A percentile compares a stretch with the other conserved stretches of the same genome.
Conservation (phyloP, 441 rosid genomes). For the Erodium chrysanthum region DNA sequence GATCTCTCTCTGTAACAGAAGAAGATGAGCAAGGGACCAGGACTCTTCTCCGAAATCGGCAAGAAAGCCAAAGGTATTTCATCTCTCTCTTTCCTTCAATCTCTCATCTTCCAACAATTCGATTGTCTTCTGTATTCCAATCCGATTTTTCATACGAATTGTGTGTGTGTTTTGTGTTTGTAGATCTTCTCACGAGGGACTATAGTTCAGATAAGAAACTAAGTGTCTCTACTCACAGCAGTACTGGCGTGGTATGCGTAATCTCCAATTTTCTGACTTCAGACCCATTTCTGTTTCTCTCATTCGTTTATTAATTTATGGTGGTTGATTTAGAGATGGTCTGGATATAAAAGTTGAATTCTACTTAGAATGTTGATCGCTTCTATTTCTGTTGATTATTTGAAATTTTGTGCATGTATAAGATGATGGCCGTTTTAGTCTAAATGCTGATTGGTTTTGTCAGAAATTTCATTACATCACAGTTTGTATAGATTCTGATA, state of each 20-base stretch:
- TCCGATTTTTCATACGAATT: no score
- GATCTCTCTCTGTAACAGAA: background rate
- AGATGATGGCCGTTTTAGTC: background rate
- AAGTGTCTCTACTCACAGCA: slow-evolving; percentile 19
- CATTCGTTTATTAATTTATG: background rate
- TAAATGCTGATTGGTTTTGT: background rate
- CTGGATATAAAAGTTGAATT: background rate
- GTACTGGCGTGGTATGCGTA: slow-evolving; percentile 18
- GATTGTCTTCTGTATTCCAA: background rate
- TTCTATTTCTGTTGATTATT: background rate
- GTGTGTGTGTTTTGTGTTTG: background rate
- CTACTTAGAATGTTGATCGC: background rate
- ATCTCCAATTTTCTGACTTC: background rate
- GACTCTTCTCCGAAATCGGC: slow-evolving; percentile 23
- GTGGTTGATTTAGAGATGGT: background rate
- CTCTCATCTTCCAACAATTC: background rate
- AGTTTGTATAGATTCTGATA: no score
- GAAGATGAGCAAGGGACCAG: slow-evolving; percentile 24
- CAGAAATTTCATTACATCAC: no score
- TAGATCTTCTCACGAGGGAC: slow-evolving; percentile 20
- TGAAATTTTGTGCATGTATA: background rate
- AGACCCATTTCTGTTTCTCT: background rate
- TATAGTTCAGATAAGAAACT: slow-evolving; percentile 22
- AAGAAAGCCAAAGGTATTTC: slow-evolving; percentile 20
- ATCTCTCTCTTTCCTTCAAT: background rate